Evolutionary conservation across 1,139 yeast genomes (phyloP), one percentile per base, ranked within the genome.

Genomic region (Yamadazyma epiphylla): DNA sequence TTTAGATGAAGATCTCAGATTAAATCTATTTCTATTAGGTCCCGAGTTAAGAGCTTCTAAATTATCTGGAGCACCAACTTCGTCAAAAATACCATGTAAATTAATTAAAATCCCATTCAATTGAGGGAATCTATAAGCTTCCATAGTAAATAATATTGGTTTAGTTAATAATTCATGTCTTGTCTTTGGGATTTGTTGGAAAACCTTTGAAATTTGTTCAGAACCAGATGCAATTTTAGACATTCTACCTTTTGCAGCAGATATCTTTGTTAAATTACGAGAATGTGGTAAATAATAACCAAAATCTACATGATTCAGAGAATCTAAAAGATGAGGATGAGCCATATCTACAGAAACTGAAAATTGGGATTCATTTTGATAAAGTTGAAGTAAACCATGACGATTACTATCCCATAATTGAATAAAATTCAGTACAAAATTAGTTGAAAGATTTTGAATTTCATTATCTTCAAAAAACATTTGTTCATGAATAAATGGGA

Each of bases 41-140:
- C 50, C 58, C 11, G 41, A 30, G 16, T 40, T 33, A 25, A 33
- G 42, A 5, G 43, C 49, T 4, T 52, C 60, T 7, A 48, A 24
- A 28, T 56, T 53, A 25, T 65, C 74, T 8, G 83, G 86, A 29
- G 64, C 67, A 5, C 60, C 79, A 28, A 57, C 53, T 55, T 91
- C 97, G 31, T 75, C 79, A 52, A 77, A 89, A 33, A 76, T 79
- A 3, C 99, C 99, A 58, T 91, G 98, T 13, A 89, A 60, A 2
- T 78, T 67, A 24, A 89, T 74, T 50, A 83, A 66, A 43, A 91
- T 77, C 5, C 95, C 96, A 32, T 78, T 74, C 25, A 88, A 74
- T 29, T 75, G 80, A 5, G 87, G 79, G 39, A 68, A 76, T 17
- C 85, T 70, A 68, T 84, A 80, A 2, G 86, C 72, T 51, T 94